Percentiles rank a stretch among this genome's conserved stretches.
Evolutionary conservation across 2,329 filamentous ascomycete genomes (phyloP).

Genomic region (Amauroascus verrucosus): DNA sequence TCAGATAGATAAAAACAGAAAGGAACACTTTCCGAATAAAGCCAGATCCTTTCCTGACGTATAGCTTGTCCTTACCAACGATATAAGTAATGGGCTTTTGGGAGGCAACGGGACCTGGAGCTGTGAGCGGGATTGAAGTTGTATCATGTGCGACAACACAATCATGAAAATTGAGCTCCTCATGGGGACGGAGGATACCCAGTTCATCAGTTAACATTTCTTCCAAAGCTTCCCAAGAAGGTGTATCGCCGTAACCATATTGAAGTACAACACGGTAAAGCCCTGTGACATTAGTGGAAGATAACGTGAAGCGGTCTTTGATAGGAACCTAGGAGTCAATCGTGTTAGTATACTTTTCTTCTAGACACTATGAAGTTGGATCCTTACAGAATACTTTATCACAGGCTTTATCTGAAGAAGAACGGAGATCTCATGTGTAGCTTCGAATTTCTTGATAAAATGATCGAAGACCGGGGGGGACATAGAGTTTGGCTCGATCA

Average conservation of each 20-base stretch:
- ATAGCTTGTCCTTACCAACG: slow-evolving; percentile 34
- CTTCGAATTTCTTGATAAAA: slow-evolving; percentile 60
- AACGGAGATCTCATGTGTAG: slow-evolving; percentile 56
- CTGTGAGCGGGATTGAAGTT: slow-evolving; percentile 9
- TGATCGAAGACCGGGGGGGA: slow-evolving; percentile 60
- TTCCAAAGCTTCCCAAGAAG: slow-evolving; percentile 15
- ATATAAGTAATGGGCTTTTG: slow-evolving; percentile 38
- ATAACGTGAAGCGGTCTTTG: slow-evolving; percentile 42
- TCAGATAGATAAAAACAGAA: slow-evolving; percentile 29
- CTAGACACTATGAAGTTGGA: background rate
- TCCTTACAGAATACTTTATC: slow-evolving; percentile 13
- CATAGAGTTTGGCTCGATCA: slow-evolving; percentile 61
- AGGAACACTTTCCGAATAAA: slow-evolving; percentile 23
- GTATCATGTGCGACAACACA: slow-evolving; percentile 16
- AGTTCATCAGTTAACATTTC: slow-evolving; percentile 12
- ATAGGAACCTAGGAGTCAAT: slow-evolving; percentile 51
- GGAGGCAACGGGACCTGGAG: background rate
- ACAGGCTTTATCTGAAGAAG: slow-evolving; percentile 56
- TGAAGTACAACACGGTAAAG: slow-evolving; percentile 14
- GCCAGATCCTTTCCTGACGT: slow-evolving; percentile 24
- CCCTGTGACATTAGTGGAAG: slow-evolving; percentile 15
- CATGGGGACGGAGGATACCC: background rate
- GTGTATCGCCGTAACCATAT: slow-evolving; percentile 16
- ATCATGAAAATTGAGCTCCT: slow-evolving; percentile 13
- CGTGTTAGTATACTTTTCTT: background rate